phyloP scores from a whole-genome alignment of 2,329 filamentous ascomycete species.

The Fusarium sp. region DNA sequence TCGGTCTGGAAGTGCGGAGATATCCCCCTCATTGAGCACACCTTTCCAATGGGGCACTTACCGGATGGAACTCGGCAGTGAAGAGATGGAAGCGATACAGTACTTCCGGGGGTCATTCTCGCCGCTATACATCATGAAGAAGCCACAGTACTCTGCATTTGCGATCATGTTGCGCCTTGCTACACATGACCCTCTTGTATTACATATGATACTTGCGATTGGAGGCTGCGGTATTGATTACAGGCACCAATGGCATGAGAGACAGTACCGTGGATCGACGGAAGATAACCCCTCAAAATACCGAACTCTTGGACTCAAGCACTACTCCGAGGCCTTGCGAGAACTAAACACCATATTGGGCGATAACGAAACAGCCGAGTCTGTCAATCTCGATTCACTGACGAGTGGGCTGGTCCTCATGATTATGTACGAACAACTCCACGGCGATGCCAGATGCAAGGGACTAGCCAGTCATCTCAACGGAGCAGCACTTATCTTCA shows the following conservation, averaged over 20 bases:
- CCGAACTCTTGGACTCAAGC: not conserved
- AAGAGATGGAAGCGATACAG: not conserved
- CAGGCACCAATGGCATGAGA: not conserved
- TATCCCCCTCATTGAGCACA: not conserved
- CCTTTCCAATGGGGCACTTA: not conserved
- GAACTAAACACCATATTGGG: not conserved
- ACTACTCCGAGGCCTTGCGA: not conserved
- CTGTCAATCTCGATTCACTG: not conserved
- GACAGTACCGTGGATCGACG: rapidly evolving
- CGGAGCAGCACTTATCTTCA: not conserved
- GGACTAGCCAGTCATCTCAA: not conserved
- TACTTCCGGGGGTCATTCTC: not conserved
- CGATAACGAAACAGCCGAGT: not conserved
- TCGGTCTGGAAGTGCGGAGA: not conserved
- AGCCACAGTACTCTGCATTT: not conserved
- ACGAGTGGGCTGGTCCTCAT: not conserved
- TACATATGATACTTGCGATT: not conserved
- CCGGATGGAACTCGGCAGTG: not conserved
- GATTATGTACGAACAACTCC: not conserved
- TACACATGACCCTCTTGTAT: not conserved
- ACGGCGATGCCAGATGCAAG: not conserved
- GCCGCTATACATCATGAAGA: not conserved
- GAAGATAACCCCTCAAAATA: not conserved
- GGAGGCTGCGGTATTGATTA: not conserved
- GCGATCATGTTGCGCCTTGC: not conserved